These are phyloP conservation scores for Apiospora malaysiana DNA, from an alignment of 2,329 filamentous ascomycete genomes.

Conservation along the genomic window DNA sequence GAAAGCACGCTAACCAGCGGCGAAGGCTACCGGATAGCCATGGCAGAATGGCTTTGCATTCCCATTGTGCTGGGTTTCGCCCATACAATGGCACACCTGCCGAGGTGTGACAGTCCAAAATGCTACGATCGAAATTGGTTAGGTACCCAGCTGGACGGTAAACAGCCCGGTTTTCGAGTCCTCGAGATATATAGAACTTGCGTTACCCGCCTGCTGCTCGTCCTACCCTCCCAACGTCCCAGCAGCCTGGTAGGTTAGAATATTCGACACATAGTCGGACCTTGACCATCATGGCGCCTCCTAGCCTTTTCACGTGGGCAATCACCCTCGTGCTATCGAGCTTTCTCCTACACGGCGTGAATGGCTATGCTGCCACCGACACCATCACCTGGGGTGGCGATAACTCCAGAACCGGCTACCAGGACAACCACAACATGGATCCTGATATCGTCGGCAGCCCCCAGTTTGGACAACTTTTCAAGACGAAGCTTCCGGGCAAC, in stretches of 20 bases:
- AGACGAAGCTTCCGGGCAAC: constrained; percentile 55
- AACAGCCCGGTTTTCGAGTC: background rate
- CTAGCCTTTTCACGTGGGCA: constrained; percentile 8
- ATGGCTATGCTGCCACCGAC: constrained; percentile 50
- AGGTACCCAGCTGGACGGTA: background rate
- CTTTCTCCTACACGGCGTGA: background rate
- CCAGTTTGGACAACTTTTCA: constrained; percentile 62
- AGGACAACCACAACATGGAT: constrained; percentile 68
- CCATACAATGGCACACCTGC: background rate
- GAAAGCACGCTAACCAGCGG: background rate
- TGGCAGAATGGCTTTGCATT: background rate
- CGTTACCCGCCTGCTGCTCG: background rate
- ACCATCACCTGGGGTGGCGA: constrained; percentile 67
- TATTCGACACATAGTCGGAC: background rate
- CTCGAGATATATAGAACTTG: background rate
- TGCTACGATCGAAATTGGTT: background rate
- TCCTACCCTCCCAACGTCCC: background rate
- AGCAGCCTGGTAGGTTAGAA: background rate
- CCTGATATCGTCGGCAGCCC: constrained; percentile 60
- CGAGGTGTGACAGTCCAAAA: background rate
- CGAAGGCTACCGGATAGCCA: background rate
- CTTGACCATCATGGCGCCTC: constrained; percentile 11
- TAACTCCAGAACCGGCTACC: constrained; percentile 59
- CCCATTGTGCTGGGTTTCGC: background rate
- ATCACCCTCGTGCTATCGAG: constrained; percentile 20